Base-by-base conservation (phyloP, 2,329 filamentous ascomycete genomes). In the Dryadomyces quercivorus region DNA sequence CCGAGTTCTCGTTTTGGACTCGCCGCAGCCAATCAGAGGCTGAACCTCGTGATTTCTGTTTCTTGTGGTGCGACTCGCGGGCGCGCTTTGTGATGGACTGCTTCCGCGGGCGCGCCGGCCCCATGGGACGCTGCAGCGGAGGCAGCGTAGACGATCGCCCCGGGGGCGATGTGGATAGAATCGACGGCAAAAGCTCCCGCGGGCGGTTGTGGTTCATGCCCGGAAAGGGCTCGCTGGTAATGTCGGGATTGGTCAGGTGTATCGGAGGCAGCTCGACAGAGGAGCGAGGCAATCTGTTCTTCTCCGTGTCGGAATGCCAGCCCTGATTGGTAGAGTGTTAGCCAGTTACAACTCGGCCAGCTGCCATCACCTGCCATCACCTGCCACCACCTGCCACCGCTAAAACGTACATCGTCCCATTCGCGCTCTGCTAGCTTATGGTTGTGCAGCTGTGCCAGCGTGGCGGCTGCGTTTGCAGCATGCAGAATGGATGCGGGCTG, bases 71-170 rank as follows among this genome's bases (percentile, higher is more conserved):
- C 46, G 79, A 74, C 62, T 86, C 84, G 55, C 86, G 78, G 43
- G 84, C 81, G 61, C 86, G 82, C 67, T 94, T 90, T 8, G 86
- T 85, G 57, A 95, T 81, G 1, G 91, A 96, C 59, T 87, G 86
- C 70, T 95, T 96, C 60, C 90, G 81, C 45, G 88, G 84, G 55
- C 90, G 78, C 54, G 77, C 82, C 21, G 82, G 77, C 44, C 86
- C 87, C 43, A 88, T 73, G 45, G 82, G 78, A 56, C 88, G 79
- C 61, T 93, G 87, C 51, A 92, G 78, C 3, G 91, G 89, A 31
- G 91, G 90, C 22, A 95, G 76, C 0, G 90, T 95, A 1, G 90
- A 91, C 15, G 90, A 94, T 59, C 91, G 86, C 54, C 86, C 88
- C 7, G 89, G 86, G 1, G 90, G 91, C 10, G 91, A 95, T 57